phyloP scores from a whole-genome alignment of 1,284 basidiomycete species.

The Bondarzewia mesenterica region DNA sequence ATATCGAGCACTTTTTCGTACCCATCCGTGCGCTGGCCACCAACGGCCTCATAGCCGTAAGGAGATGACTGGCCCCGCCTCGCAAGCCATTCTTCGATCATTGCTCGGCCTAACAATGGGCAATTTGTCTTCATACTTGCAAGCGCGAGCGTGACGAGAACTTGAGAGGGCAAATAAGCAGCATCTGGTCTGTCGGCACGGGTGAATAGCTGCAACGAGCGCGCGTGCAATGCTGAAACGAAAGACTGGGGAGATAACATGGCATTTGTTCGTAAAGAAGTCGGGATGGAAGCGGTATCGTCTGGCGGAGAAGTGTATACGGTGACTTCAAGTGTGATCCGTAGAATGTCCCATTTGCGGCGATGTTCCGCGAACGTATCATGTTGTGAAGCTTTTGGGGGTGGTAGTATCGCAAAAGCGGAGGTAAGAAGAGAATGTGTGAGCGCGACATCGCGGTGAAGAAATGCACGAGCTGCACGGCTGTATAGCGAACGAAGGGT shows the following conservation, averaged over 20 bases:
- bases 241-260: constrained; percentile 52
- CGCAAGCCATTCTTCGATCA: constrained; percentile 73
- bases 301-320: constrained; percentile 51
- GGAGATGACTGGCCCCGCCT: constrained; percentile 32
- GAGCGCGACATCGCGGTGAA: constrained; percentile 57
- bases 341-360: constrained; percentile 76
- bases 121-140: constrained; percentile 61
- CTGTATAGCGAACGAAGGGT: constrained; percentile 61
- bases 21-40: constrained; percentile 30
- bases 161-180: constrained; percentile 55
- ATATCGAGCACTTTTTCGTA: constrained; percentile 69
- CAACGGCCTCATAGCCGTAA: constrained; percentile 16
- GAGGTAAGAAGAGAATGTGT: constrained; percentile 56
- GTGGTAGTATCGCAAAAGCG: constrained; percentile 54
- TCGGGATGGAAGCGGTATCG: constrained; percentile 34
- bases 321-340: constrained; percentile 73
- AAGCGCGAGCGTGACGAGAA: constrained; percentile 60
- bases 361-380: constrained; percentile 34
- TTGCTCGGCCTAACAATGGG: constrained; percentile 47
- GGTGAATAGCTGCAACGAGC: constrained; percentile 61
- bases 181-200: constrained; percentile 39
- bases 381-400: constrained; percentile 32
- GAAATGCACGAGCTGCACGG: constrained; percentile 67
- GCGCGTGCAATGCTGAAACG: constrained; percentile 45
- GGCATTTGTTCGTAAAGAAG: constrained; percentile 40